phyloP scores from a whole-genome alignment of 106 monocot species.

The Phalaenopsis equestris region DNA sequence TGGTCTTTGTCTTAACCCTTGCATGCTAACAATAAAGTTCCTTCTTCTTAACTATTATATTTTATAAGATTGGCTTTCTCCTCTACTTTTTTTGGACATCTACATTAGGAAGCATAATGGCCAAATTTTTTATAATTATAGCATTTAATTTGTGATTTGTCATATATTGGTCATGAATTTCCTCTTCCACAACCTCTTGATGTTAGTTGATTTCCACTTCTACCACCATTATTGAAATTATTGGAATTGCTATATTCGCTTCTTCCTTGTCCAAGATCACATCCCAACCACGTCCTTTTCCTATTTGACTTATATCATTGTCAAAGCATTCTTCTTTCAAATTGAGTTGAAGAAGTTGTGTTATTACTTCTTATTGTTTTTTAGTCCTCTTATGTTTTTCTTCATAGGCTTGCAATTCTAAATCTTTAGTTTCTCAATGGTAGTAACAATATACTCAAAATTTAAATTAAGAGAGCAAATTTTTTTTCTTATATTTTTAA shows the following conservation, averaged over 20 bases:
- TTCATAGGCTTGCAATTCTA: background rate
- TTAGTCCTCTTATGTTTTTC: background rate
- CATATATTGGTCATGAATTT: background rate
- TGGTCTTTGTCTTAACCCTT: background rate
- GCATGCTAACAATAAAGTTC: background rate
- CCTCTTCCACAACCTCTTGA: background rate
- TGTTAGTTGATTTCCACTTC: background rate
- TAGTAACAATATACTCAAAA: too few relatives aligned
- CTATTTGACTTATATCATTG: background rate
- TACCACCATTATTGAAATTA: background rate
- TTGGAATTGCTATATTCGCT: background rate
- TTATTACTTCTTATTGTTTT: background rate
- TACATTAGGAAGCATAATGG: constrained; percentile 8
- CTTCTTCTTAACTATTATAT: background rate
- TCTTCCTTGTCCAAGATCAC: background rate
- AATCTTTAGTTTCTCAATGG: background rate
- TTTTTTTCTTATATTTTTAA: too few relatives aligned
- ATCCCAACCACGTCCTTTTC: background rate
- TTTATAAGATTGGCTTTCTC: background rate
- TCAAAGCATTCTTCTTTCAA: background rate
- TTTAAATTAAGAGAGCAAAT: too few relatives aligned
- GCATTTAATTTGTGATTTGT: constrained; percentile 5
- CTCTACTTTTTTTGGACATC: background rate
- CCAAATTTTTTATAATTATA: background rate
- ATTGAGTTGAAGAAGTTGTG: background rate